Percentiles rank a stretch among this genome's conserved stretches.
These are phyloP conservation scores for Yamadazyma atmosphaerica DNA, from an alignment of 1,139 yeast species.

Conservation along the genomic window DNA sequence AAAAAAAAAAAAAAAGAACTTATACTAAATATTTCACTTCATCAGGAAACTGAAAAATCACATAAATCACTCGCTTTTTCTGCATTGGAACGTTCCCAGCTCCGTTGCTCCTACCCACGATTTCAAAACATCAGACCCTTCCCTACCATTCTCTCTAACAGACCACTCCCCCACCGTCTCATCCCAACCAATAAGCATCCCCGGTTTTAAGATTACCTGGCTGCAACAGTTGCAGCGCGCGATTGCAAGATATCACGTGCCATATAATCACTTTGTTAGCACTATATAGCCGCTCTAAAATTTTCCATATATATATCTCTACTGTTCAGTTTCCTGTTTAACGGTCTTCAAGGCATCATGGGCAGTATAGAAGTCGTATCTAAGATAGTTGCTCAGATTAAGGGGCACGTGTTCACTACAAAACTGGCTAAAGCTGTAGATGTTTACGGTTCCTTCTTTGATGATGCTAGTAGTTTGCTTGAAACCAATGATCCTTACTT, in stretches of 20 bases:
- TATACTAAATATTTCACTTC: too few relatives aligned
- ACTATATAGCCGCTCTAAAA: neutral
- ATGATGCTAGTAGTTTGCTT: slow-evolving; percentile 30
- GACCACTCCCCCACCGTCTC: too few relatives aligned
- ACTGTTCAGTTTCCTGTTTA: too few relatives aligned
- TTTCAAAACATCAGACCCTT: too few relatives aligned
- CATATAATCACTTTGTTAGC: slow-evolving; percentile 9
- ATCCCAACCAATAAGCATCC: neutral
- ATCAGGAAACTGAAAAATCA: too few relatives aligned
- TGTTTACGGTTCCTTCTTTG: slow-evolving; percentile 28
- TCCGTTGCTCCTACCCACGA: too few relatives aligned
- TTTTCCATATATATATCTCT: neutral
- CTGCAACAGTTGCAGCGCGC: neutral
- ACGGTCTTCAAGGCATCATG: too few relatives aligned
- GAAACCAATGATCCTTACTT: slow-evolving; percentile 57
- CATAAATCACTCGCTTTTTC: too few relatives aligned
- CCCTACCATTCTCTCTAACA: too few relatives aligned
- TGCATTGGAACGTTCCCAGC: too few relatives aligned
- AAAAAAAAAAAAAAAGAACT: too few relatives aligned
- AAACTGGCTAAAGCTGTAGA: slow-evolving; percentile 50
- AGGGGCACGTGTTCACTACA: slow-evolving; percentile 40
- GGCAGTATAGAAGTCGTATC: slow-evolving; percentile 18
- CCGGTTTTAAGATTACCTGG: neutral
- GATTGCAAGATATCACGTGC: slow-evolving; percentile 19
- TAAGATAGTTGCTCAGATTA: slow-evolving; percentile 19